These are phyloP conservation scores for Eutrema japonicum DNA, from an alignment of 345 rosid species.

Conservation along the genomic window DNA sequence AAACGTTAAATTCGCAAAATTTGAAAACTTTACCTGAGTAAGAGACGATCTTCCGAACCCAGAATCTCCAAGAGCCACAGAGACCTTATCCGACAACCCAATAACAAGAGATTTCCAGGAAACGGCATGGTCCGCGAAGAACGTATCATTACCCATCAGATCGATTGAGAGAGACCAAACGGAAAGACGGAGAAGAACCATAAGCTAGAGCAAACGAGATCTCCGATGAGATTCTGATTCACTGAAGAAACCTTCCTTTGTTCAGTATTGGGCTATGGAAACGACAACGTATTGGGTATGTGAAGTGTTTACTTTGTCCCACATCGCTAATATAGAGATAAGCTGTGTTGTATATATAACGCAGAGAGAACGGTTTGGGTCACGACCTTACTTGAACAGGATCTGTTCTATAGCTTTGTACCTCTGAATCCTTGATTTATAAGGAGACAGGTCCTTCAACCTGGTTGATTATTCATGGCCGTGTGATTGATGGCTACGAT, in stretches of 20 bases:
- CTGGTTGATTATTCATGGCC: not conserved
- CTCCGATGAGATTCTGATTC: not conserved
- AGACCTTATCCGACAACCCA: slow-evolving; percentile 9
- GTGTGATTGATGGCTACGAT: slow-evolving; percentile 1
- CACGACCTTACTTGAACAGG: not conserved
- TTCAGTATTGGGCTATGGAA: no score
- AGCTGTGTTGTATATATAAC: not conserved
- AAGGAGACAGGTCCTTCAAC: slow-evolving; percentile 55
- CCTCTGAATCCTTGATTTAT: no score
- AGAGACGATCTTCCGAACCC: no score
- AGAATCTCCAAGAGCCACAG: no score
- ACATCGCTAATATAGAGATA: not conserved
- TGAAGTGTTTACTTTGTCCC: not conserved
- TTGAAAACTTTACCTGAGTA: no score
- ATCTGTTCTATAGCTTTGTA: no score
- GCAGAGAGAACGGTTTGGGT: rapidly evolving
- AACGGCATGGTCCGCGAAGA: slow-evolving; percentile 46
- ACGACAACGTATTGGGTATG: not conserved
- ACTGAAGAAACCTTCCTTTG: no score
- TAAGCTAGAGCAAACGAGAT: not conserved
- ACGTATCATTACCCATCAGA: slow-evolving; percentile 26
- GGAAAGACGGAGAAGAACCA: slow-evolving; percentile 40
- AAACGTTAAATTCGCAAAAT: no score
- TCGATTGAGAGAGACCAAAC: slow-evolving; percentile 45
- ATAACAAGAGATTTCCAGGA: slow-evolving; percentile 83